These are phyloP conservation scores for Lenwebbia sp. DNA, from an alignment of 345 rosid species.

Conservation along the genomic window DNA sequence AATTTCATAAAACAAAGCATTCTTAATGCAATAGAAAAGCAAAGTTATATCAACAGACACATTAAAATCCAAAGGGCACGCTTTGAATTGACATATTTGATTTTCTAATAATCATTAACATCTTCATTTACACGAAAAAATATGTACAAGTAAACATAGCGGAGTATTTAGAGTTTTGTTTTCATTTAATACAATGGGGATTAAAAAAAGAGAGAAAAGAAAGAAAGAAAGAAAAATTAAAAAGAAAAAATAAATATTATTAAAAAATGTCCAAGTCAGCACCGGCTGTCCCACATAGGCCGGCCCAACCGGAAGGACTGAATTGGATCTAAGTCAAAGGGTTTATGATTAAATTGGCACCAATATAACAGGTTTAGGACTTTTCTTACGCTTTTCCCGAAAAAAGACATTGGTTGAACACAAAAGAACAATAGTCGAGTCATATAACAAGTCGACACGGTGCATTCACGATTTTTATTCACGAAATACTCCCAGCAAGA, in stretches of 20 bases:
- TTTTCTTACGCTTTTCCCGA: not conserved
- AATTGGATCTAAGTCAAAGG: no score
- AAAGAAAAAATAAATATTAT: no score
- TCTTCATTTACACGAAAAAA: not conserved
- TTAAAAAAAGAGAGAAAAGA: no score
- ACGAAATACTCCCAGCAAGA: not conserved
- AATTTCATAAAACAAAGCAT: not conserved
- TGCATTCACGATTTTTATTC: not conserved
- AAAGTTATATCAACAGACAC: not conserved
- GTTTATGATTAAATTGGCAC: no score
- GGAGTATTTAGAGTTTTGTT: not conserved
- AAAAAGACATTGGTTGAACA: not conserved
- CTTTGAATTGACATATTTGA: no score
- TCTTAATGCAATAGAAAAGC: not conserved
- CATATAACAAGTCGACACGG: not conserved
- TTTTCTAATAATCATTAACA: not conserved
- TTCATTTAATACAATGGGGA: no score
- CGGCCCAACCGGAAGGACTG: no score
- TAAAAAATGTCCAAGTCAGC: no score
- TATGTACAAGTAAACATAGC: not conserved
- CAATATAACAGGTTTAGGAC: no score
- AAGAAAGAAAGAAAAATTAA: no score
- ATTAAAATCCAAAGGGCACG: not conserved
- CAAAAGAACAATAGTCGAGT: not conserved
- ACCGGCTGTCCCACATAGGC: no score